These are phyloP conservation scores for Hirsutella minnesotensis DNA, from an alignment of 2,329 filamentous ascomycete genomes.

Conservation along the genomic window DNA sequence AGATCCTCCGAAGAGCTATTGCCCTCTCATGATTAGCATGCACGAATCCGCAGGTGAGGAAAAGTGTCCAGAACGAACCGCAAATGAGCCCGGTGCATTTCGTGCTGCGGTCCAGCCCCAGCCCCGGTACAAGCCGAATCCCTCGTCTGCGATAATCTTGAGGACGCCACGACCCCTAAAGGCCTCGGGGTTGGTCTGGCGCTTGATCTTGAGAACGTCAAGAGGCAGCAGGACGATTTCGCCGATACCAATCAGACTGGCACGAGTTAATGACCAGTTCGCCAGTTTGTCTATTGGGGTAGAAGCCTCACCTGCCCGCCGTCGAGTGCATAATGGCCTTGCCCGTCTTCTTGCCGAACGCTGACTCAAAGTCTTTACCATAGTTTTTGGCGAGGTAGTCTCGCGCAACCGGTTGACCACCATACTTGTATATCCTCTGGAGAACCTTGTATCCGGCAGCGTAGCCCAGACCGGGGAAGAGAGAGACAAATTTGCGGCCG, in stretches of 20 bases:
- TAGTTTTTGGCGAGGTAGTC: conserved; percentile 79
- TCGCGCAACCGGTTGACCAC: conserved; percentile 87
- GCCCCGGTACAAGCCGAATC: conserved; percentile 88
- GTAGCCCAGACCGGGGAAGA: conserved; percentile 95
- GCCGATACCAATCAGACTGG: conserved; percentile 85
- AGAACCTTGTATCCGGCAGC: conserved; percentile 96
- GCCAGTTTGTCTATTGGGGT: neutral
- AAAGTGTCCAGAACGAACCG: too few relatives aligned
- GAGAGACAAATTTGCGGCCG: conserved; percentile 75
- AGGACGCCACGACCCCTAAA: conserved; percentile 90
- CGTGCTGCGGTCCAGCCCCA: conserved; percentile 96
- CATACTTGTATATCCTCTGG: conserved; percentile 97
- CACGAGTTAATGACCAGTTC: neutral
- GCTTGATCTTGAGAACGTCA: conserved; percentile 98
- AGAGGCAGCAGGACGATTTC: conserved; percentile 92
- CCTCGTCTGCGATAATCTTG: conserved; percentile 84
- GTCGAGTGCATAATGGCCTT: conserved; percentile 98
- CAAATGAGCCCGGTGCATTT: conserved; percentile 94
- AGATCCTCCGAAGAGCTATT: conserved; percentile 88
- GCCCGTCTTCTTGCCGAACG: conserved; percentile 93
- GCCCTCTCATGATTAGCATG: neutral
- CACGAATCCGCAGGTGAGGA: neutral
- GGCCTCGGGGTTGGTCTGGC: conserved; percentile 96
- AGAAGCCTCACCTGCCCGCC: conserved; percentile 59
- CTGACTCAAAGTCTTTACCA: conserved; percentile 69